Evolutionary conservation across 805 yeast species (phyloP).

Genomic region (Lipomyces mesembrius): DNA sequence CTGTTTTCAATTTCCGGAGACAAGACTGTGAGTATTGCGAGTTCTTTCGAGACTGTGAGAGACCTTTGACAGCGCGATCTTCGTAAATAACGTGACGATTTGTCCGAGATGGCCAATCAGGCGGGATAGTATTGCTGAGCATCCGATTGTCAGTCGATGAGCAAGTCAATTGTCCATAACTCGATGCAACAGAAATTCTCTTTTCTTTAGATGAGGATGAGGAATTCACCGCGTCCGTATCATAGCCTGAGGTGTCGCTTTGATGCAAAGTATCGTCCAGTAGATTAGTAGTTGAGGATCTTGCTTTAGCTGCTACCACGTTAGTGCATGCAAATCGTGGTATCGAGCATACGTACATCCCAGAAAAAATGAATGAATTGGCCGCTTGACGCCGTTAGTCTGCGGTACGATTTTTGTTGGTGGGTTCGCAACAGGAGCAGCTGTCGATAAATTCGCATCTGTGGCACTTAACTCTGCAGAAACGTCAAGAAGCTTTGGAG

Average conservation of each 20-base stretch:
- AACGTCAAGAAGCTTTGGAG: neutral
- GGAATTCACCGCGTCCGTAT: neutral
- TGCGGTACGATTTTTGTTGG: neutral
- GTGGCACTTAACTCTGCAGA: neutral
- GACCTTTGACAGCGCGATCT: neutral
- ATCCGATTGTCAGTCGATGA: neutral
- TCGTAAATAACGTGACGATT: slow-evolving; percentile 14
- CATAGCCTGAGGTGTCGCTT: slow-evolving; percentile 7
- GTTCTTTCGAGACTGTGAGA: neutral
- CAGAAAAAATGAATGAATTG: slow-evolving; percentile 3
- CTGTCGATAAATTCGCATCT: neutral
- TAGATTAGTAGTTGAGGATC: neutral
- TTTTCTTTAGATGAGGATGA: neutral
- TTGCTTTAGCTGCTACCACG: neutral
- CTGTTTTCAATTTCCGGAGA: slow-evolving; percentile 1
- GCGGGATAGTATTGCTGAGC: neutral
- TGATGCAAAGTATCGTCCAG: neutral
- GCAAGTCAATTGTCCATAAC: neutral
- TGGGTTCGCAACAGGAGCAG: neutral
- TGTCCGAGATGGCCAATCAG: slow-evolving; percentile 19
- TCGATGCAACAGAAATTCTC: neutral
- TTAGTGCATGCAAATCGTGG: neutral
- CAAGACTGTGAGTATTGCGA: neutral
- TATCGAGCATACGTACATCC: neutral
- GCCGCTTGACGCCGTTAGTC: neutral